Evolutionary conservation across 2,329 filamentous ascomycete species (phyloP).

Genomic region (Aspergillus sp.): DNA sequence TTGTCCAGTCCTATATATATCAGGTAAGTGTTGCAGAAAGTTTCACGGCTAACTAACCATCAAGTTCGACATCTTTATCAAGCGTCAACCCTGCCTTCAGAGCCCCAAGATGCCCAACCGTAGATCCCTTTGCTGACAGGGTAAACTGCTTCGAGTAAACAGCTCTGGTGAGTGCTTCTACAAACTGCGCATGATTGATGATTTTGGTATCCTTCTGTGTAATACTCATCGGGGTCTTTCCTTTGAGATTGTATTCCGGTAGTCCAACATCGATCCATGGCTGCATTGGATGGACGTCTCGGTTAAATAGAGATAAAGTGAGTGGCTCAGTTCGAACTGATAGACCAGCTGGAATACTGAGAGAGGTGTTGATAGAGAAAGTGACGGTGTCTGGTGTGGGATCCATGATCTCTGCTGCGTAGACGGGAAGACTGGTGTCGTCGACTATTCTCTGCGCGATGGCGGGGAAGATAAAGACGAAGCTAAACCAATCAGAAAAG

Average conservation of each 20-base stretch:
- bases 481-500: constrained; percentile 6
- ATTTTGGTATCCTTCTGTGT: constrained; percentile 32
- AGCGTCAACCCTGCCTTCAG: constrained; percentile 35
- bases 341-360: constrained; percentile 13
- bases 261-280: constrained; percentile 12
- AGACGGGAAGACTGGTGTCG: constrained; percentile 15
- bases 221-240: constrained; percentile 30
- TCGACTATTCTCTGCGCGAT: constrained; percentile 19
- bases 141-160: constrained; percentile 34
- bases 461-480: constrained; percentile 17
- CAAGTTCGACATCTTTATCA: constrained; percentile 40
- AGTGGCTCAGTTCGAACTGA: constrained; percentile 26
- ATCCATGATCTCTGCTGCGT: constrained; percentile 14
- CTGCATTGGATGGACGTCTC: constrained; percentile 21
- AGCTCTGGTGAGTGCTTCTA: constrained; percentile 36
- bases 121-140: constrained; percentile 35
- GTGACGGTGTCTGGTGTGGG: constrained; percentile 13
- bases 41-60: too few species aligned
- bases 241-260: constrained; percentile 13
- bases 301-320: constrained; percentile 39
- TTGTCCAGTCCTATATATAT: constrained; percentile 26
- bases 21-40: neutral
- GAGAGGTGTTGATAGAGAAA: constrained; percentile 14
- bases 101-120: constrained; percentile 36
- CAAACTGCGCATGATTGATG: constrained; percentile 36